Percentiles rank a stretch among this genome's conserved stretches.
Evolutionary conservation across 2,329 filamentous ascomycete genomes (phyloP).

Genomic region (Thelonectria olida): DNA sequence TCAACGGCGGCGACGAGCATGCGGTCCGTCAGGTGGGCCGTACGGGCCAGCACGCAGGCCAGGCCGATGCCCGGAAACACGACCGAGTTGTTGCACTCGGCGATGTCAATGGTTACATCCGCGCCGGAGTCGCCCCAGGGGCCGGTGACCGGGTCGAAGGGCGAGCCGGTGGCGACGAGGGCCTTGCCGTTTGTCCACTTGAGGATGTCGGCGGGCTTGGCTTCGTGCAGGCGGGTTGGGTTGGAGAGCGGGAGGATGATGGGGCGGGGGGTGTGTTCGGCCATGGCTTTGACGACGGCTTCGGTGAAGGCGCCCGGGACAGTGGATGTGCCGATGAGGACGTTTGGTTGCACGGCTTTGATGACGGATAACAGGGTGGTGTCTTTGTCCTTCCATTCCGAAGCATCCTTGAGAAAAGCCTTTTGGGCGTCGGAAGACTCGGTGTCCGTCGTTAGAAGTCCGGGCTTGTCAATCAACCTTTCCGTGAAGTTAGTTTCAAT

Average conservation of each 20-base stretch:
- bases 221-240: conserved; percentile 85
- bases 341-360: conserved; percentile 77
- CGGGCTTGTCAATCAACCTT: conserved; percentile 84
- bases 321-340: conserved; percentile 86
- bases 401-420: conserved; percentile 70
- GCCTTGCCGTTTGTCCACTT: conserved; percentile 82
- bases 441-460: conserved; percentile 73
- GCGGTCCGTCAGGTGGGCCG: conserved; percentile 73
- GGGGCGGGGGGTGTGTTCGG: conserved; percentile 75
- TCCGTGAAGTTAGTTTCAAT: not conserved
- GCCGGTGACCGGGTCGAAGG: conserved; percentile 77
- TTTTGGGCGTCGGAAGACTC: conserved; percentile 74
- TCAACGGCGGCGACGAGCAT: conserved; percentile 86
- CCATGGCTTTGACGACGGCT: conserved; percentile 79
- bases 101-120: conserved; percentile 60
- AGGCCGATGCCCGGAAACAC: conserved; percentile 89
- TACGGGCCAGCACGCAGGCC: conserved; percentile 76
- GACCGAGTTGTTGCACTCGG: conserved; percentile 90
- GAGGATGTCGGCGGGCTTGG: conserved; percentile 78
- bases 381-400: conserved; percentile 69
- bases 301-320: conserved; percentile 80
- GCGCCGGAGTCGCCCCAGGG: conserved; percentile 59
- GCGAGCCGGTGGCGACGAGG: conserved; percentile 84
- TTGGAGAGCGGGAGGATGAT: conserved; percentile 86
- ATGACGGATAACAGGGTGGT: conserved; percentile 73